Conservation (phyloP, 2,329 filamentous ascomycete species). For the Pseudocercospora eumusae region DNA sequence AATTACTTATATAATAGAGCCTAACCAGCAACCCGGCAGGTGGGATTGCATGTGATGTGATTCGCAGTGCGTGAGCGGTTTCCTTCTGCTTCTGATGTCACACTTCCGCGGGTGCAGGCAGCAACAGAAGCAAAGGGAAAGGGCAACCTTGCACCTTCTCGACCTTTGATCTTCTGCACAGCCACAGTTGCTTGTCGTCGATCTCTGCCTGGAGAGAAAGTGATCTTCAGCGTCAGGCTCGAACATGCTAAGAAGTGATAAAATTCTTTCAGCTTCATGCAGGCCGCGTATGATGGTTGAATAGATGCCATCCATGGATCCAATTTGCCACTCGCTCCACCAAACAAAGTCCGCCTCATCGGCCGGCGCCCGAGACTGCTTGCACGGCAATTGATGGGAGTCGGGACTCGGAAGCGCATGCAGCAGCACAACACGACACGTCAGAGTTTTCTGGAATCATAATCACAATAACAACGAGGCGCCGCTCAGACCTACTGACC, state of each 20-base stretch:
- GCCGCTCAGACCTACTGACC: background rate
- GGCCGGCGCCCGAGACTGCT: background rate
- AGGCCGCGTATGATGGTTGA: conserved; percentile 14
- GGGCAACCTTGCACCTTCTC: conserved; percentile 17
- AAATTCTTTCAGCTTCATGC: conserved; percentile 16
- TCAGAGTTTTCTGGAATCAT: background rate
- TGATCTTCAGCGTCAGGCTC: conserved; percentile 19
- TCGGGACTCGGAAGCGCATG: background rate
- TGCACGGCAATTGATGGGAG: background rate
- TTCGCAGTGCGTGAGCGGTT: conserved; percentile 1
- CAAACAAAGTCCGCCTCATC: background rate
- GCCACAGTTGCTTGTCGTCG: conserved; percentile 16
- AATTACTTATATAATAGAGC: background rate
- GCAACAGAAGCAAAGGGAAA: conserved; percentile 1
- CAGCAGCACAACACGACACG: background rate
- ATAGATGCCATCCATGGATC: background rate
- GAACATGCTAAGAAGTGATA: too few species aligned
- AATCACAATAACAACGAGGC: too few species aligned
- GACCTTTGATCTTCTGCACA: background rate
- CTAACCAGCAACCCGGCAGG: conserved; percentile 16
- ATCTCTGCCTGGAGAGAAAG: background rate
- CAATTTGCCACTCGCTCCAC: conserved; percentile 6
- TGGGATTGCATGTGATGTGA: conserved; percentile 5
- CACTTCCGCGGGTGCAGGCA: conserved; percentile 3
- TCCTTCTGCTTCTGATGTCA: background rate